These are phyloP conservation scores for Colletotrichum sp. DNA, from an alignment of 2,329 filamentous ascomycete genomes.

Conservation along the genomic window DNA sequence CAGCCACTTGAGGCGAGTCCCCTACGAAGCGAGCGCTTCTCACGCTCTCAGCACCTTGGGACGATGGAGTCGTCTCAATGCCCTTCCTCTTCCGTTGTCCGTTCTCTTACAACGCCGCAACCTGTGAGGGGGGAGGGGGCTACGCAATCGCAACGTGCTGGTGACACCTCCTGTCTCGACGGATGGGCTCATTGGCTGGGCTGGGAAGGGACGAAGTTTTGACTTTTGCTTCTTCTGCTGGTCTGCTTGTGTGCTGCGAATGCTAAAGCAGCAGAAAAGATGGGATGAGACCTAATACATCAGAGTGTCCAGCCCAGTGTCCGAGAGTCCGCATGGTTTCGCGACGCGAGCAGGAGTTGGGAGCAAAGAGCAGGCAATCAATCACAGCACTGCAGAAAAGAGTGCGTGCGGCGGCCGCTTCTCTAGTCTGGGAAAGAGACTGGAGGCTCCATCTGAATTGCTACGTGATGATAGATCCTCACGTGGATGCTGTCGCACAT, in stretches of 20 bases:
- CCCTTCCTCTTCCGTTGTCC: background rate
- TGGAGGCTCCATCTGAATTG: slow-evolving; percentile 7
- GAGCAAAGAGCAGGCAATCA: background rate
- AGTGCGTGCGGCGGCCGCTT: background rate
- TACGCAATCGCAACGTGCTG: slow-evolving; percentile 8
- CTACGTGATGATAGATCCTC: background rate
- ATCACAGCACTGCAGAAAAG: background rate
- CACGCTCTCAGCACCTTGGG: background rate
- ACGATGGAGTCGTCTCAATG: slow-evolving; percentile 12
- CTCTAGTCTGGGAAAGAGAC: background rate
- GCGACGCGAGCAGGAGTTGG: background rate
- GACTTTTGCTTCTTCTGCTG: background rate
- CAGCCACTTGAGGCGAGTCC: slow-evolving; percentile 8
- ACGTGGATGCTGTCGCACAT: slow-evolving; percentile 1
- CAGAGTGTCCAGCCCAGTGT: background rate
- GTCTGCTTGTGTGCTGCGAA: background rate
- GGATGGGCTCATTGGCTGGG: background rate
- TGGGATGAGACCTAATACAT: background rate
- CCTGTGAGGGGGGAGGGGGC: background rate
- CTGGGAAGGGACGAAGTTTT: background rate
- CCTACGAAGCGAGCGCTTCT: background rate
- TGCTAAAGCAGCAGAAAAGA: background rate
- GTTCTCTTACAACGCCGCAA: background rate
- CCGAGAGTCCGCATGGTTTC: background rate
- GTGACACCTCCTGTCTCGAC: slow-evolving; percentile 11